Conservation (phyloP, 306 rosid genomes). For the Gastrolobium villosum region DNA sequence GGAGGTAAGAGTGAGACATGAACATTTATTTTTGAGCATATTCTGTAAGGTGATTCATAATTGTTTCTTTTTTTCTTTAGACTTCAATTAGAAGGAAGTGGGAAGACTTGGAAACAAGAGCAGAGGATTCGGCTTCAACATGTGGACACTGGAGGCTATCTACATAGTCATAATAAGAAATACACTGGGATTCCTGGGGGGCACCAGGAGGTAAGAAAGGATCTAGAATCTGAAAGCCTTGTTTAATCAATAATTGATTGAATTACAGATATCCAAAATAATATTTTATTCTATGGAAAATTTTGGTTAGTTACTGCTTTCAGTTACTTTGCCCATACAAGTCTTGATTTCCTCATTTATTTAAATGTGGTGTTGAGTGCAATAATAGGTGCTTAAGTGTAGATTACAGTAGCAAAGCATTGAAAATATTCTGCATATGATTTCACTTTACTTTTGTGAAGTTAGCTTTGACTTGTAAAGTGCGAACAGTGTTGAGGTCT, state of each 20-base stretch:
- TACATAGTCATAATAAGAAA: conserved; percentile 98
- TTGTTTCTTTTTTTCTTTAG: conserved; percentile 52
- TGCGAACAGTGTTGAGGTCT: not conserved
- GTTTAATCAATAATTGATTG: not conserved
- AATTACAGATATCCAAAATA: conserved; percentile 13
- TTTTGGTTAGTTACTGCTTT: conserved; percentile 33
- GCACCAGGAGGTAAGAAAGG: conserved; percentile 93
- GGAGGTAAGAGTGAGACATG: conserved; percentile 69
- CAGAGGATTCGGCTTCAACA: conserved; percentile 95
- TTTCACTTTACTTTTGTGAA: not conserved
- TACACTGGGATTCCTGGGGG: conserved; percentile 96
- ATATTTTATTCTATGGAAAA: not conserved
- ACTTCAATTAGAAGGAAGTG: conserved; percentile 84
- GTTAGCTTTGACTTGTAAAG: not conserved
- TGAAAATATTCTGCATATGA: not conserved
- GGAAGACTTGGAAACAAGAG: conserved; percentile 98
- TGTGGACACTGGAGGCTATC: conserved; percentile 82
- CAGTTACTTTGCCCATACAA: not conserved
- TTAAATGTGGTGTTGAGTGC: not conserved
- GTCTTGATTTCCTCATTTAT: not conserved
- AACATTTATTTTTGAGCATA: not conserved
- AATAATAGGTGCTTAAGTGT: conserved; percentile 10
- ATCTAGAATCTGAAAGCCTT: conserved; percentile 2
- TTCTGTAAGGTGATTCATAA: conserved; percentile 37
- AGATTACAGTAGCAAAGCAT: not conserved